These are phyloP conservation scores for Paspalum vaginatum DNA, from an alignment of 176 grass and related monocot genomes.

Conservation along the genomic window DNA sequence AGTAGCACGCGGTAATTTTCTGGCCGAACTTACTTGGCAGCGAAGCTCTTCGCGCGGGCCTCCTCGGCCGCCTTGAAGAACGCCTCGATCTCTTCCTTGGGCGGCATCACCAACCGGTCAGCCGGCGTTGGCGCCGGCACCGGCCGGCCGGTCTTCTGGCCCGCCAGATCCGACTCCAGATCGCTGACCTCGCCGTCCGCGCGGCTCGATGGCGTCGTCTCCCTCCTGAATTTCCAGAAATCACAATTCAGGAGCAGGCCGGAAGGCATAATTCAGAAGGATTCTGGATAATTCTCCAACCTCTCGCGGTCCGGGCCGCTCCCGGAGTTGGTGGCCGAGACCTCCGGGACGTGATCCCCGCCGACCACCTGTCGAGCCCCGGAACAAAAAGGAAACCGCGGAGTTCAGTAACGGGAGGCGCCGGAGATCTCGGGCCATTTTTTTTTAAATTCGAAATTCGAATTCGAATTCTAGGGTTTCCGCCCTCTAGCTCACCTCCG, in stretches of 20 bases:
- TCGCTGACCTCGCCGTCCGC: constrained; percentile 49
- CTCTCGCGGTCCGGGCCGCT: constrained; percentile 50
- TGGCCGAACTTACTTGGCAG: constrained; percentile 62
- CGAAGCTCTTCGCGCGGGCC: constrained; percentile 62
- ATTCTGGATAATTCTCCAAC: constrained; percentile 45
- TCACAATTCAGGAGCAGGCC: background rate
- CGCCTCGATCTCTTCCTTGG: constrained; percentile 62
- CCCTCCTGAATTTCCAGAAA: constrained; percentile 53
- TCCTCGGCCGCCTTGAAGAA: constrained; percentile 78
- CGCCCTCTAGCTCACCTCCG: constrained; percentile 51
- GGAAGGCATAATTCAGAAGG: constrained; percentile 44
- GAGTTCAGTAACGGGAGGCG: constrained; percentile 32
- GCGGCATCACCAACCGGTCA: constrained; percentile 32
- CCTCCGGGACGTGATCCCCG: constrained; percentile 40
- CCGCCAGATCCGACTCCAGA: constrained; percentile 62
- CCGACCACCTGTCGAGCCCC: constrained; percentile 37
- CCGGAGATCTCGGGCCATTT: constrained; percentile 40
- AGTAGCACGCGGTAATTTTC: background rate
- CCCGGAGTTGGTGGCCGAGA: constrained; percentile 48
- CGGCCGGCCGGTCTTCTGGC: constrained; percentile 18
- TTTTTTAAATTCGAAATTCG: constrained; percentile 31
- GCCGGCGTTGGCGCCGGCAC: background rate
- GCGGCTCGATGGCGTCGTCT: constrained; percentile 58
- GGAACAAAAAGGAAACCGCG: constrained; percentile 6
- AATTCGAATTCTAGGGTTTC: constrained; percentile 50